A percentile compares a stretch with the other conserved stretches of the same genome.
Evolutionary conservation across 2,329 filamentous ascomycete genomes (phyloP).

Genomic region (Pyricularia pennisetigena): DNA sequence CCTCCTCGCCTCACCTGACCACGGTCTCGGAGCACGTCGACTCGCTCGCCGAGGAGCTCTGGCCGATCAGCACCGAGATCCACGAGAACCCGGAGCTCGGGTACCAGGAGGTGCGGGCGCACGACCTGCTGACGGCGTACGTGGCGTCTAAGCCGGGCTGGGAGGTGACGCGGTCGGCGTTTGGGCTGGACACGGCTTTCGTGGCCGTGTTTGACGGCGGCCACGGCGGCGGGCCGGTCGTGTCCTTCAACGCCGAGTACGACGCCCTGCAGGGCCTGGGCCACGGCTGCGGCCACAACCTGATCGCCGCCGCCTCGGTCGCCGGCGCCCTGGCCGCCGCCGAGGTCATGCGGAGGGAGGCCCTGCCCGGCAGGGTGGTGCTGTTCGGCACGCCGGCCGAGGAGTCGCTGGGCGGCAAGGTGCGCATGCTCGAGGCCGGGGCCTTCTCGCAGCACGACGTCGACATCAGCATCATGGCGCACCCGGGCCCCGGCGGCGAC

Average conservation of each 20-base stretch:
- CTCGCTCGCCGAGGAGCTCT: slow-evolving; percentile 25
- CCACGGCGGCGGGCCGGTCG: slow-evolving; percentile 27
- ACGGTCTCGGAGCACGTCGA: slow-evolving; percentile 29
- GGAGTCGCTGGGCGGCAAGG: slow-evolving; percentile 38
- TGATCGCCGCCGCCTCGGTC: slow-evolving; percentile 38
- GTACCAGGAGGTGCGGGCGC: slow-evolving; percentile 36
- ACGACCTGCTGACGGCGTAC: slow-evolving; percentile 37
- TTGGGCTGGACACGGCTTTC: slow-evolving; percentile 41
- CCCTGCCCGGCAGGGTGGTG: slow-evolving; percentile 31
- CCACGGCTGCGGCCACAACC: slow-evolving; percentile 45
- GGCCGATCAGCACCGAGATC: slow-evolving; percentile 36
- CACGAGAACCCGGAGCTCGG: slow-evolving; percentile 39
- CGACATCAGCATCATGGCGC: slow-evolving; percentile 28
- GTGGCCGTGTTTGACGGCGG: slow-evolving; percentile 37
- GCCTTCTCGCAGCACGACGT: slow-evolving; percentile 29
- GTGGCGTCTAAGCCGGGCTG: slow-evolving; percentile 32
- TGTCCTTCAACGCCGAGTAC: slow-evolving; percentile 30
- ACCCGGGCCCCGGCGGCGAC: slow-evolving; percentile 28
- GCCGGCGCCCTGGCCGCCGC: slow-evolving; percentile 36
- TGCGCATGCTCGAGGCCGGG: slow-evolving; percentile 32
- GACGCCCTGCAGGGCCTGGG: slow-evolving; percentile 39
- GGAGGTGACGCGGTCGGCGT: slow-evolving; percentile 40
- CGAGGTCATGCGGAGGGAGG: slow-evolving; percentile 27
- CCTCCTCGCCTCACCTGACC: slow-evolving; percentile 12
- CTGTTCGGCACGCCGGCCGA: slow-evolving; percentile 45